A percentile compares a stretch with the other conserved stretches of the same genome.
These are phyloP conservation scores for Aspergillus avenaceus DNA, from an alignment of 495 filamentous ascomycete species.

Conservation along the genomic window DNA sequence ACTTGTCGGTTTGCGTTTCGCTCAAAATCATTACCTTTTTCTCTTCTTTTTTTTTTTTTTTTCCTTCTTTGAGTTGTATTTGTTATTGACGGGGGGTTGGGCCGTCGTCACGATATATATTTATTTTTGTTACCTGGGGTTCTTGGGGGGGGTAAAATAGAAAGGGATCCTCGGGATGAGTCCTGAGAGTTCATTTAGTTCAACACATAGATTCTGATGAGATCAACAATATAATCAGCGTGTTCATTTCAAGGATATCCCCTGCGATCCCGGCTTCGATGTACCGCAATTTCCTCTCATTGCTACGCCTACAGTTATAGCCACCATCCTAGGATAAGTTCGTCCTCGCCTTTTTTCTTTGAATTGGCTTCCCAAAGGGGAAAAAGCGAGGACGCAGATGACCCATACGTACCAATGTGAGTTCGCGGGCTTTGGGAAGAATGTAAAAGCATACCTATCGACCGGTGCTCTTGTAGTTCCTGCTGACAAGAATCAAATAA, in stretches of 20 bases:
- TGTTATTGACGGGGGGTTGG: background rate
- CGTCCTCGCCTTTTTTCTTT: background rate
- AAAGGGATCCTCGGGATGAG: background rate
- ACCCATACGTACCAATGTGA: background rate
- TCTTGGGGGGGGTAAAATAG: background rate
- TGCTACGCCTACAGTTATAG: background rate
- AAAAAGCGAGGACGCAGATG: background rate
- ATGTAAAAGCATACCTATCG: background rate
- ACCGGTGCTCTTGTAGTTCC: background rate
- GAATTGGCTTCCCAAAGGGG: too few relatives aligned
- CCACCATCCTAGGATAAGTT: background rate
- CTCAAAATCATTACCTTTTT: background rate
- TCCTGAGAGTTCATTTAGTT: slow-evolving; percentile 1
- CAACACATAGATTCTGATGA: slow-evolving; percentile 8
- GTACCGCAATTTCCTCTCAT: background rate
- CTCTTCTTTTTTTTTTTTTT: too few relatives aligned
- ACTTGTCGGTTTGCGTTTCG: background rate
- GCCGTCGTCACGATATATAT: background rate
- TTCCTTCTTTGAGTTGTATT: slow-evolving; percentile 6
- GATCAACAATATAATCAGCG: slow-evolving; percentile 2
- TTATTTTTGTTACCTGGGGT: background rate
- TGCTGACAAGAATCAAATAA: background rate
- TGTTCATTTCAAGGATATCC: slow-evolving; percentile 2
- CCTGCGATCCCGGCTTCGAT: background rate
- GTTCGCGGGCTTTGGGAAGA: background rate